Evolutionary conservation across 495 filamentous ascomycete genomes (phyloP).

Genomic region (Xylaria longipes): DNA sequence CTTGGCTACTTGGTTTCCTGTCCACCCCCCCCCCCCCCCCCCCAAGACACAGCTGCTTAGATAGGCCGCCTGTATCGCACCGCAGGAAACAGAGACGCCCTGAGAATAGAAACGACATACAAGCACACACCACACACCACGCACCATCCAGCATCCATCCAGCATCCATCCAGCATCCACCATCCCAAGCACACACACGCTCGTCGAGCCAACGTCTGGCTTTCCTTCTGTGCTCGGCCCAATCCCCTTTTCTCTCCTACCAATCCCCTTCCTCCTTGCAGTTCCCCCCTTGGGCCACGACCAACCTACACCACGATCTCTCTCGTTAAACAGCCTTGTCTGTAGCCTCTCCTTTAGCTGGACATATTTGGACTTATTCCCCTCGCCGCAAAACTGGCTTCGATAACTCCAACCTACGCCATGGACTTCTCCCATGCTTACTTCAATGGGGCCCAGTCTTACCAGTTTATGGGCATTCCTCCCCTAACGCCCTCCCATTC

Average conservation of each 20-base stretch:
- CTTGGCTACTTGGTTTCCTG: background rate
- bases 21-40: too few species aligned
- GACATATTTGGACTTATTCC: background rate
- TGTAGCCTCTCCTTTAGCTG: conserved; percentile 7
- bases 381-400: background rate
- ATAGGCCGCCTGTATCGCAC: conserved; percentile 3
- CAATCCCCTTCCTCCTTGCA: conserved; percentile 20
- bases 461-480: conserved; percentile 61
- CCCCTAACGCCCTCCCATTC: conserved; percentile 60
- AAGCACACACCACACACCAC: background rate
- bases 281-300: background rate
- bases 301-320: background rate
- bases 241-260: conserved; percentile 28
- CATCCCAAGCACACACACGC: background rate
- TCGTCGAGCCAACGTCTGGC: background rate
- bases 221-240: conserved; percentile 7
- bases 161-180: background rate
- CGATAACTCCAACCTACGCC: conserved; percentile 22
- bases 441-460: conserved; percentile 57
- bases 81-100: background rate
- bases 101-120: background rate
- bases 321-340: background rate
- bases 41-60: background rate
- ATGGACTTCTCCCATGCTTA: conserved; percentile 56
- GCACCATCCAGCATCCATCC: too few species aligned